These are phyloP conservation scores for Pseudocercospora fijiensis DNA, from an alignment of 2,329 filamentous ascomycete species.

Conservation along the genomic window DNA sequence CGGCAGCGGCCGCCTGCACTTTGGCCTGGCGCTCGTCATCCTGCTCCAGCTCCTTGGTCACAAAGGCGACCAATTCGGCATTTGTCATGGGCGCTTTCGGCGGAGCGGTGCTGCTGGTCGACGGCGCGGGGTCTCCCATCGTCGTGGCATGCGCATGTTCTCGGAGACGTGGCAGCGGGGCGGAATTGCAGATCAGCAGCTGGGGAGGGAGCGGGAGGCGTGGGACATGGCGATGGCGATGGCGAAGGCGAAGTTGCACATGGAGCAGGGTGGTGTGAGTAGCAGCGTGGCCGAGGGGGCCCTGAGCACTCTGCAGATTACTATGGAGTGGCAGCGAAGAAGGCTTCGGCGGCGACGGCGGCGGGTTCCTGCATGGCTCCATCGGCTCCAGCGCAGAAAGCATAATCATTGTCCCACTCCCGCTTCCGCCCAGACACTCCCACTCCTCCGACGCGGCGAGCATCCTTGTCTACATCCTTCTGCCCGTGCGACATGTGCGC, in stretches of 20 bases:
- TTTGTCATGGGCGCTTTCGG: conserved; percentile 30
- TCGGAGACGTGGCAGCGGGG: conserved; percentile 2
- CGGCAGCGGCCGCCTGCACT: conserved; percentile 27
- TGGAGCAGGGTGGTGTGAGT: not conserved
- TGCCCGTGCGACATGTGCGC: not conserved
- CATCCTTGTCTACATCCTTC: not conserved
- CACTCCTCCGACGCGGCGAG: not conserved
- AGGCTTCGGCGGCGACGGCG: not conserved
- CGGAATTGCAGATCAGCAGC: conserved; percentile 5
- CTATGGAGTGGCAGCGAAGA: not conserved
- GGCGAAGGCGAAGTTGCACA: no score
- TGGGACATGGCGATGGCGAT: not conserved
- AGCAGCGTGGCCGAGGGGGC: not conserved
- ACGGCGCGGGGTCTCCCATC: conserved; percentile 31
- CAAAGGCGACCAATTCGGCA: conserved; percentile 33
- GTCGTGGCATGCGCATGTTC: conserved; percentile 25
- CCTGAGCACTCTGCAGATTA: not conserved
- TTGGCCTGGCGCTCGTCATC: conserved; percentile 38
- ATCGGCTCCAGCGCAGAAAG: not conserved
- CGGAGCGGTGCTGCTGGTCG: conserved; percentile 16
- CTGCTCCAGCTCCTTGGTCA: conserved; percentile 36
- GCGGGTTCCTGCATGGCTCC: not conserved
- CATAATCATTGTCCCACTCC: not conserved
- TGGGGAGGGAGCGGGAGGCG: not conserved
- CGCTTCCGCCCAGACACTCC: not conserved